Evolutionary conservation across 2,329 filamentous ascomycete species (phyloP).

Genomic region (Pseudopyricularia javanii): DNA sequence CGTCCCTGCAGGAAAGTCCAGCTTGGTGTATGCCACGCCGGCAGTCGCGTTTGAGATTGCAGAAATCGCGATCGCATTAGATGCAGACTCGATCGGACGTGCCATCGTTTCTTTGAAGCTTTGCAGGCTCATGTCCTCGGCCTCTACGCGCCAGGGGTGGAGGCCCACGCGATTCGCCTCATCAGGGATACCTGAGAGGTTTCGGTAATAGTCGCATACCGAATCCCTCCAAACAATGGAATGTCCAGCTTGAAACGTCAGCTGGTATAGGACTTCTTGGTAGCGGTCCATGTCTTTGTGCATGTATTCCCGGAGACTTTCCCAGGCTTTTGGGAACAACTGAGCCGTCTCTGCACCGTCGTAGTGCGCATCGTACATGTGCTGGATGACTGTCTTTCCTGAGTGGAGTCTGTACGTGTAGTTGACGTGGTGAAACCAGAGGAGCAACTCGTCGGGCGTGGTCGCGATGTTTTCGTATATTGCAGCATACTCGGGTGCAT

Average conservation of each 20-base stretch:
- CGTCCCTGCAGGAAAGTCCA: constrained; percentile 33
- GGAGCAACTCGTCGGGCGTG: constrained; percentile 53
- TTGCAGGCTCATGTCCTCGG: constrained; percentile 48
- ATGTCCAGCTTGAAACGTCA: constrained; percentile 56
- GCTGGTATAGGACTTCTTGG: constrained; percentile 42
- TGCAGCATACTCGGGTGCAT: constrained; percentile 45
- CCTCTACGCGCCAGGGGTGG: constrained; percentile 56
- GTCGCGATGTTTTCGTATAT: constrained; percentile 47
- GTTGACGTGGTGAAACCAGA: constrained; percentile 66
- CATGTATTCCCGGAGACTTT: constrained; percentile 38
- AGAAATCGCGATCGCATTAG: constrained; percentile 39
- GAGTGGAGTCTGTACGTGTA: constrained; percentile 51
- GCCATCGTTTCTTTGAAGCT: constrained; percentile 44
- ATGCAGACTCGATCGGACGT: constrained; percentile 47
- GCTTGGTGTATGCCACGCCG: constrained; percentile 25
- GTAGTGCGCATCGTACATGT: constrained; percentile 39
- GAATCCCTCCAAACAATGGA: constrained; percentile 59
- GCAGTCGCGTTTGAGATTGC: constrained; percentile 38
- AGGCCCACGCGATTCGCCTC: constrained; percentile 39
- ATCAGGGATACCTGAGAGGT: constrained; percentile 48
- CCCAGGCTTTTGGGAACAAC: constrained; percentile 41
- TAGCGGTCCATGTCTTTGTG: constrained; percentile 49
- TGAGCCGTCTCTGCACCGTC: constrained; percentile 48
- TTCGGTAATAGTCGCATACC: constrained; percentile 51
- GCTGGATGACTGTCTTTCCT: constrained; percentile 50